Evolutionary conservation across 768 basidiomycete species (phyloP), one percentile per base, ranked within the genome.

Genomic region (Melanogaster broomeanus): DNA sequence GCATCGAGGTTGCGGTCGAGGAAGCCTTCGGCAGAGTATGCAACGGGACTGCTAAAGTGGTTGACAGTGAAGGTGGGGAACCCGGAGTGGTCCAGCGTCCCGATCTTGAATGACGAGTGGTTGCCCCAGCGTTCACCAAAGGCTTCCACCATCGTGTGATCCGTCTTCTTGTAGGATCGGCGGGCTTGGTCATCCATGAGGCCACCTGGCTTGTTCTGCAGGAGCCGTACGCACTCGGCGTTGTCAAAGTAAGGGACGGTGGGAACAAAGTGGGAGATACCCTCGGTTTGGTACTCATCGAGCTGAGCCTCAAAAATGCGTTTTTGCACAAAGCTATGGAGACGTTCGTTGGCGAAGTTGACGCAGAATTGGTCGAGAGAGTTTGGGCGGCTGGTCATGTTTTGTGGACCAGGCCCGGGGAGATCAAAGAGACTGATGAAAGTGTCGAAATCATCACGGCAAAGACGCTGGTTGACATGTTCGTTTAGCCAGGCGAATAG

Each of bases 401-500:
- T 95, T 69, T 97, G 93, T 5, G 89, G 82, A 6, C 96, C 94
- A 2, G 96, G n/a, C n/a, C n/a, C n/a, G n/a, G n/a, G 94, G 11
- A 98, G 82, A 68, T 99, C 94, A 63, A 98, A 88, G 31, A 98
- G 78, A 10, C 93, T 92, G 58, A 98, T 87, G 73, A 95, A 97
- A 2, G 90, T 91, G 4, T 80, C 77, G 57, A 93, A 99, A 64
- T 97, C 93, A 34, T 98, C 95, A 21, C 86, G 84, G 75, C 94
- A 97, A 15, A 99, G 83, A 35, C 90, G 89, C 60, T 97, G 89
- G 66, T 98, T 98, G 75, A 98, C 87, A 65, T 92, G 83, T 65
- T 98, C 97, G 66, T 95, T 96, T 52, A 98, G 71, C 95, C 95
- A 98, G 3, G 92, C 85, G 62, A 98, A 98, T 18, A 98, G 80